Conservation (phyloP, 306 rosid genomes). For the Cercis canadensis region DNA sequence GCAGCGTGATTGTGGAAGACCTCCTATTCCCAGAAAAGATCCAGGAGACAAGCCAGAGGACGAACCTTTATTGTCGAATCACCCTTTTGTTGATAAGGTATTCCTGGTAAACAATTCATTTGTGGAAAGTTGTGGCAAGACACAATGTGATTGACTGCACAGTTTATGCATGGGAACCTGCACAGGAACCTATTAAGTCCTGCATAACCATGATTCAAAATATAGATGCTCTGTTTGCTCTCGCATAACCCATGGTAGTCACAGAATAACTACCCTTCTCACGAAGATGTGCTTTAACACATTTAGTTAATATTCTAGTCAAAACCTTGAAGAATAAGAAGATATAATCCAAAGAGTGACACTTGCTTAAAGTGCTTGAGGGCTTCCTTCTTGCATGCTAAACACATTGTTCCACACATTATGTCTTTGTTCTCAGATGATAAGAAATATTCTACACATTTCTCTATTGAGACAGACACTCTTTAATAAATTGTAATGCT, state of each 20-base stretch:
- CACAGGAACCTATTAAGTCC: constrained; percentile 10
- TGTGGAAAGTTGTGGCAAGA: constrained; percentile 31
- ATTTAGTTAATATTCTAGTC: too few relatives aligned
- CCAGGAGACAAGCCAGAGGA: constrained; percentile 88
- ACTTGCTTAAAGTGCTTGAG: too few relatives aligned
- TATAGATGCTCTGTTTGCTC: constrained; percentile 27
- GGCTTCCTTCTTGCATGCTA: too few relatives aligned
- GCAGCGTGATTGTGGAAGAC: constrained; percentile 92
- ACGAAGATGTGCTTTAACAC: too few relatives aligned
- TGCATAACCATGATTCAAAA: constrained; percentile 2
- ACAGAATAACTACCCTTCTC: too few relatives aligned
- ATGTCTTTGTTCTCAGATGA: too few relatives aligned
- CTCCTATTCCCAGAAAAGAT: constrained; percentile 90
- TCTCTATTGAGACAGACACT: not conserved
- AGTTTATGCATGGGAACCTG: constrained; percentile 30
- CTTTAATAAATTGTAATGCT: not conserved
- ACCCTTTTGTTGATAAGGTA: constrained; percentile 93
- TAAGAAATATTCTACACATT: too few relatives aligned
- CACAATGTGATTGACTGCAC: constrained; percentile 10
- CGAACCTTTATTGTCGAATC: constrained; percentile 84
- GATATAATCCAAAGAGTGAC: too few relatives aligned
- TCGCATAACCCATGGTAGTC: not conserved
- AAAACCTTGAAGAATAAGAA: too few relatives aligned
- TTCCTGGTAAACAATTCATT: constrained; percentile 25
- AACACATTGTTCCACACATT: too few relatives aligned